A percentile compares a stretch with the other conserved stretches of the same genome.
phyloP scores from a whole-genome alignment of 2,329 filamentous ascomycete species.

The Xylaria sp. region DNA sequence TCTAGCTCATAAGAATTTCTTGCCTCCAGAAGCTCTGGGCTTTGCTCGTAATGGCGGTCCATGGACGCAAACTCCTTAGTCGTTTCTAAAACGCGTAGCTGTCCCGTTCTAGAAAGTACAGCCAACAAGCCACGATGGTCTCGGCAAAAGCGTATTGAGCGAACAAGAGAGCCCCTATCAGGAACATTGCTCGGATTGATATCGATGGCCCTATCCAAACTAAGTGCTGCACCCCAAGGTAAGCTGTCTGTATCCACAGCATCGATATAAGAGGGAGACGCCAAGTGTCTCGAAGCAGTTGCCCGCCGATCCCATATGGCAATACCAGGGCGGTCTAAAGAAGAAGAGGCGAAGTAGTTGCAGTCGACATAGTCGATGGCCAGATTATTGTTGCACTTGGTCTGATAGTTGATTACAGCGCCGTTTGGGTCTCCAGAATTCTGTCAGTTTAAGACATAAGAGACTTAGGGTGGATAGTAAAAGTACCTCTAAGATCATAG shows the following conservation, averaged over 20 bases:
- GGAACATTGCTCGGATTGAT: slow-evolving; percentile 63
- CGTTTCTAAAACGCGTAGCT: slow-evolving; percentile 70
- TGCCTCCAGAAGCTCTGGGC: slow-evolving; percentile 69
- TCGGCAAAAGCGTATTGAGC: slow-evolving; percentile 71
- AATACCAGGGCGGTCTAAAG: slow-evolving; percentile 77
- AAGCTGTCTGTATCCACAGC: slow-evolving; percentile 70
- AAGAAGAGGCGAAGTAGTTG: slow-evolving; percentile 86
- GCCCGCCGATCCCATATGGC: slow-evolving; percentile 82
- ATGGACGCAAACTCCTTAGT: slow-evolving; percentile 63
- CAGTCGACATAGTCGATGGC: slow-evolving; percentile 82
- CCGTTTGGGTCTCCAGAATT: slow-evolving; percentile 58
- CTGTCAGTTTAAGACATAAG: slow-evolving; percentile 36
- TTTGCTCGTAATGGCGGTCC: slow-evolving; percentile 56
- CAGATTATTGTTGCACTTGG: slow-evolving; percentile 76
- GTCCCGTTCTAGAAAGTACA: slow-evolving; percentile 70
- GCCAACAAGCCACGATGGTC: slow-evolving; percentile 71
- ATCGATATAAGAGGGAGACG: slow-evolving; percentile 65
- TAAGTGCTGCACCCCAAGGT: slow-evolving; percentile 71
- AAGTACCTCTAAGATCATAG: slow-evolving; percentile 79
- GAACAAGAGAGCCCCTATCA: slow-evolving; percentile 69
- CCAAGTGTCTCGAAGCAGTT: slow-evolving; percentile 61
- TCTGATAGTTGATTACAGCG: slow-evolving; percentile 69
- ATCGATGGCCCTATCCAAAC: slow-evolving; percentile 67
- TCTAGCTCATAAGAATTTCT: slow-evolving; percentile 71
- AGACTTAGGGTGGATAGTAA: not conserved